These are phyloP conservation scores for Globisporangium solare DNA, from an alignment of 352 stramenopile species.

Conservation along the genomic window DNA sequence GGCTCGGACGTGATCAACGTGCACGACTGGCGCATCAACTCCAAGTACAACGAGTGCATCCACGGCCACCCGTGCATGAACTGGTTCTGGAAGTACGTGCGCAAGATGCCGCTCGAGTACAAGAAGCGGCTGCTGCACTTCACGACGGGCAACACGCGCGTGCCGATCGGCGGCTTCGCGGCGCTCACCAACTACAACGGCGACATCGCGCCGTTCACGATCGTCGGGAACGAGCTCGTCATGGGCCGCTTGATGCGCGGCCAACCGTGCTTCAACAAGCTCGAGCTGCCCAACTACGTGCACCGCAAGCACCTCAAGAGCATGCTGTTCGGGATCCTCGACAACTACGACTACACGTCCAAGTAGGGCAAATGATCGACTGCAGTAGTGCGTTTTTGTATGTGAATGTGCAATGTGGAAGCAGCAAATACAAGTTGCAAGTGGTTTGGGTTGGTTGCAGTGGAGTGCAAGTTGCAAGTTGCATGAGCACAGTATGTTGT, in stretches of 20 bases:
- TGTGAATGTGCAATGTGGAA: too few species aligned
- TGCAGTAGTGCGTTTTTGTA: too few species aligned
- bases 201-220: too few species aligned
- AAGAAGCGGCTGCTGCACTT: constrained; percentile 23
- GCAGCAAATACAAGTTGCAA: too few species aligned
- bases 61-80: constrained; percentile 2
- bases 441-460: too few species aligned
- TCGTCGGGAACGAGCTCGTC: too few species aligned
- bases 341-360: not conserved
- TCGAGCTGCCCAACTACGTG: constrained; percentile 86
- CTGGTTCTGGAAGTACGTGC: constrained; percentile 38
- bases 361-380: too few species aligned
- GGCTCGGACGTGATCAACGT: constrained; percentile 23
- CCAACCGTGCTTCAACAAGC: constrained; percentile 12
- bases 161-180: constrained; percentile 17
- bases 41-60: constrained; percentile 13
- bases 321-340: constrained; percentile 5
- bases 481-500: too few species aligned
- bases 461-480: too few species aligned
- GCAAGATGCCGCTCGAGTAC: constrained; percentile 21
- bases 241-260: constrained; percentile 3
- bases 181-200: too few species aligned
- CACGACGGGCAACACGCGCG: constrained; percentile 22
- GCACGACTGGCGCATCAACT: constrained; percentile 82
- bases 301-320: constrained; percentile 43